Evolutionary conservation across 495 filamentous ascomycete genomes (phyloP).

Genomic region (Hyaloscypha hepaticicola): DNA sequence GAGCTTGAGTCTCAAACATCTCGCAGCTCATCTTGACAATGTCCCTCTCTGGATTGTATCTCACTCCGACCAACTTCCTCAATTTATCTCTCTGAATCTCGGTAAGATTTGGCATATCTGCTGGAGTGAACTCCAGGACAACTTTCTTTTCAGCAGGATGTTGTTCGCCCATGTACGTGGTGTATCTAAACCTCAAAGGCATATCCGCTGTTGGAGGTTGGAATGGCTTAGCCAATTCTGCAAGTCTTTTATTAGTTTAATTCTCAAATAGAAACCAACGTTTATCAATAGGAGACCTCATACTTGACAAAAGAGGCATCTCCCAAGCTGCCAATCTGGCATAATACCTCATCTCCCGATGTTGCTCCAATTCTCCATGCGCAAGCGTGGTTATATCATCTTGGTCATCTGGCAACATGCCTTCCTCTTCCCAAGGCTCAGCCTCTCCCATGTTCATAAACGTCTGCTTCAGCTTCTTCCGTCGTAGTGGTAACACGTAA

Average conservation of each 20-base stretch:
- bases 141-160: conserved; percentile 93
- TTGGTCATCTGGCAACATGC: conserved; percentile 55
- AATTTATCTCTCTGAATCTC: conserved; percentile 72
- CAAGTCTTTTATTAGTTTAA: conserved; percentile 10
- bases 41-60: conserved; percentile 86
- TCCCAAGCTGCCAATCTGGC: conserved; percentile 89
- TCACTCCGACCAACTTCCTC: conserved; percentile 80
- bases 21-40: conserved; percentile 90
- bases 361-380: conserved; percentile 84
- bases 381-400: conserved; percentile 80
- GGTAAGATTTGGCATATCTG: conserved; percentile 65
- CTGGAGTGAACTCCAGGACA: conserved; percentile 79
- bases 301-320: conserved; percentile 88
- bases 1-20: conserved; percentile 78
- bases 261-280: background rate
- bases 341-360: conserved; percentile 86
- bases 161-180: conserved; percentile 91
- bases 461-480: conserved; percentile 38
- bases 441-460: conserved; percentile 51
- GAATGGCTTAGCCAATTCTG: conserved; percentile 83
- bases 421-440: conserved; percentile 46
- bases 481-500: conserved; percentile 24
- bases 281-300: conserved; percentile 31
- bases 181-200: conserved; percentile 89
- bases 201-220: conserved; percentile 62